Percentiles rank a stretch among this genome's conserved stretches.
Conservation (phyloP, 805 yeast species). For the Candida saitoana region DNA sequence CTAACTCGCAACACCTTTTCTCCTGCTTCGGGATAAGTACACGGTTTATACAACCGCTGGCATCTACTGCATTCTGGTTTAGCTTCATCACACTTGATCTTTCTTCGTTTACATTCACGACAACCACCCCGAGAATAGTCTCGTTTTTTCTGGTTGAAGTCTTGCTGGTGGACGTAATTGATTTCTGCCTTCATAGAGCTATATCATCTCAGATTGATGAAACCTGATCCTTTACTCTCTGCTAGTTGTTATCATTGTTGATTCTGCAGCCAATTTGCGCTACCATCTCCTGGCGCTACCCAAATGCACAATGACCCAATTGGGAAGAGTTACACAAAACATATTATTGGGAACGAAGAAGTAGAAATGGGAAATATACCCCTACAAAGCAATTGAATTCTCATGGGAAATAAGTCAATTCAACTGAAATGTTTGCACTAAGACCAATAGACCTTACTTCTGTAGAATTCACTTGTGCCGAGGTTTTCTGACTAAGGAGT, state of each 20-base stretch:
- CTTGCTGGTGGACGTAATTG: conserved; percentile 2
- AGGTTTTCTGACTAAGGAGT: too few relatives aligned
- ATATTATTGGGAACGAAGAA: too few relatives aligned
- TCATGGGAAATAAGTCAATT: too few relatives aligned
- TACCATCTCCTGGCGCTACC: not conserved
- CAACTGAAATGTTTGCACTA: too few relatives aligned
- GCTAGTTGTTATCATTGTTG: not conserved
- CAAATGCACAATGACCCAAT: not conserved
- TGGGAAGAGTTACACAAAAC: too few relatives aligned
- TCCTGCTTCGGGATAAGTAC: conserved; percentile 34
- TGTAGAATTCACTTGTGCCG: too few relatives aligned
- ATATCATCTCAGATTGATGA: not conserved
- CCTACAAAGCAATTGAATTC: too few relatives aligned
- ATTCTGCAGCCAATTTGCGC: not conserved
- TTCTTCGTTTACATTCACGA: conserved; percentile 40
- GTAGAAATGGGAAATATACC: too few relatives aligned
- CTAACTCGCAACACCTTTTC: conserved; percentile 33
- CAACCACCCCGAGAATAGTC: conserved; percentile 37
- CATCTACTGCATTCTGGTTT: conserved; percentile 36
- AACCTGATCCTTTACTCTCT: too few relatives aligned
- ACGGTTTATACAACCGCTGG: conserved; percentile 28
- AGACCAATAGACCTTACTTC: too few relatives aligned
- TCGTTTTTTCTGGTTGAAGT: conserved; percentile 5
- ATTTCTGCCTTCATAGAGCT: conserved; percentile 1
- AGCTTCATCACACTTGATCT: conserved; percentile 40